Conservation (phyloP, 1,139 yeast species). For the Saccharomyces hybrid region DNA sequence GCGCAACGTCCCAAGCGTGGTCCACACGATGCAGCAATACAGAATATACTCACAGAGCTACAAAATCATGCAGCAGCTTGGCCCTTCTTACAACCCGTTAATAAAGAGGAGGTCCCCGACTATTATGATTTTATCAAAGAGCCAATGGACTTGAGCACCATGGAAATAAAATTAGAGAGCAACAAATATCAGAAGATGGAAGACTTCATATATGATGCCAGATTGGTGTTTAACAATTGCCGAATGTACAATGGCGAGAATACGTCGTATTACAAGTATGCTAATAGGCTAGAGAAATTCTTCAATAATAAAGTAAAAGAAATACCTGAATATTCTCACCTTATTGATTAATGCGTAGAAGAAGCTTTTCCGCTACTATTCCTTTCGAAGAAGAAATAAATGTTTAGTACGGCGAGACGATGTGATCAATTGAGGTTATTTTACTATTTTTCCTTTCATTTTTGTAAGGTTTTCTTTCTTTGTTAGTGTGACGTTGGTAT, state of each 20-base stretch:
- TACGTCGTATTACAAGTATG: slow-evolving; percentile 86
- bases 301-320: slow-evolving; percentile 75
- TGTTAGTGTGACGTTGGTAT: slow-evolving; percentile 3
- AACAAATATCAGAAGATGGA: slow-evolving; percentile 88
- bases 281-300: slow-evolving; percentile 85
- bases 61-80: slow-evolving; percentile 97
- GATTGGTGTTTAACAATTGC: slow-evolving; percentile 82
- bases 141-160: slow-evolving; percentile 97
- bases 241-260: slow-evolving; percentile 81
- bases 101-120: slow-evolving; percentile 89
- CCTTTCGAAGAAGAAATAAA: neutral
- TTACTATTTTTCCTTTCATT: neutral
- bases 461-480: neutral
- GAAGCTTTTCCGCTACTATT: neutral
- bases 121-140: slow-evolving; percentile 93
- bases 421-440: neutral
- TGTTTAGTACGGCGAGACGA: neutral
- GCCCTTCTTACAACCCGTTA: slow-evolving; percentile 95
- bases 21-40: slow-evolving; percentile 92
- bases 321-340: slow-evolving; percentile 38
- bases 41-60: slow-evolving; percentile 74
- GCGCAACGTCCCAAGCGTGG: slow-evolving; percentile 94
- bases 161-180: slow-evolving; percentile 88
- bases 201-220: slow-evolving; percentile 82
- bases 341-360: slow-evolving; percentile 26